Conservation (phyloP, 148 eudicot genomes). For the Beta vulgaris region DNA sequence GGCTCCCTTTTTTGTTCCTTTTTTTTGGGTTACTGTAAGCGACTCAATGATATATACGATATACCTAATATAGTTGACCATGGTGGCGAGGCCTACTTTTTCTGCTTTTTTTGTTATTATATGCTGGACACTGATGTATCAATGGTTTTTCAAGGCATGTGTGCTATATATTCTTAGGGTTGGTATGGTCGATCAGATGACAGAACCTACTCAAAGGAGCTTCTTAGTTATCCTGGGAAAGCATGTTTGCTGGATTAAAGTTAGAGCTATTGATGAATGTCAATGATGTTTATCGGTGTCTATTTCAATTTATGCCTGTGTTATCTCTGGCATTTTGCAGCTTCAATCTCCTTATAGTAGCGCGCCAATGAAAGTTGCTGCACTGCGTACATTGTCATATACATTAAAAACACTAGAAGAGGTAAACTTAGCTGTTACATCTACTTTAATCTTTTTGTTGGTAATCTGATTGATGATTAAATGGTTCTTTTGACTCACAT, state of each 20-base stretch:
- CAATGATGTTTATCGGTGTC: constrained; percentile 4
- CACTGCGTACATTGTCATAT: constrained; percentile 83
- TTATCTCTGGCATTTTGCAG: constrained; percentile 46
- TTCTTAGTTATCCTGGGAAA: constrained; percentile 76
- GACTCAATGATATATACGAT: background rate
- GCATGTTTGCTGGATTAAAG: constrained; percentile 54
- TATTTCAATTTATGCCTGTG: background rate
- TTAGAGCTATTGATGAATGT: background rate
- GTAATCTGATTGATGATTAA: background rate
- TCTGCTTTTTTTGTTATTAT: background rate
- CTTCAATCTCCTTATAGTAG: constrained; percentile 73
- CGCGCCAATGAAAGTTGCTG: constrained; percentile 76
- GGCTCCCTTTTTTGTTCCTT: background rate
- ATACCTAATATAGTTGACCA: constrained; percentile 6
- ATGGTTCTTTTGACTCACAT: background rate
- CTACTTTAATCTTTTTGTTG: constrained; percentile 12
- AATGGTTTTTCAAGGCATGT: constrained; percentile 78
- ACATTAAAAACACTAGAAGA: constrained; percentile 86
- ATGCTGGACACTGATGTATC: constrained; percentile 32
- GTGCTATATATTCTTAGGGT: constrained; percentile 94
- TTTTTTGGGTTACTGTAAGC: background rate
- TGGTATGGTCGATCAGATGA: constrained; percentile 93
- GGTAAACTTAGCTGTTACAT: constrained; percentile 37
- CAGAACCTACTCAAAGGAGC: constrained; percentile 95
- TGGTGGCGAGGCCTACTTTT: background rate